These are phyloP conservation scores for Apiospora kogelbergensis DNA, from an alignment of 2,329 filamentous ascomycete species.

Conservation along the genomic window DNA sequence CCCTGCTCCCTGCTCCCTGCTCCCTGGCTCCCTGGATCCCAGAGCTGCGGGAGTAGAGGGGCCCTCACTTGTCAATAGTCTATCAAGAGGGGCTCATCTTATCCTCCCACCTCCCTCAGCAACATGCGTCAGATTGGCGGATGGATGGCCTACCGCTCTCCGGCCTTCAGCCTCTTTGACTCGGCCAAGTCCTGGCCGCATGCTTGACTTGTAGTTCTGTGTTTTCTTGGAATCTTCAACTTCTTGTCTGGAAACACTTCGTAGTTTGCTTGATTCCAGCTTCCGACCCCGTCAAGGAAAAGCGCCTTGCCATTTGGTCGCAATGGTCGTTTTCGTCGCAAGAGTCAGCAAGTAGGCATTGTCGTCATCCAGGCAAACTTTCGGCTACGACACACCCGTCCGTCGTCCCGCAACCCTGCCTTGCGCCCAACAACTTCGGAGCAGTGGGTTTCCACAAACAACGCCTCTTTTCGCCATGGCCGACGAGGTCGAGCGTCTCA, in stretches of 20 bases:
- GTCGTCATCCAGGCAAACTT: not conserved
- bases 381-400: not conserved
- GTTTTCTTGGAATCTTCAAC: not conserved
- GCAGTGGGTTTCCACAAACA: not conserved
- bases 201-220: not conserved
- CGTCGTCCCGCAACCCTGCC: not conserved
- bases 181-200: not conserved
- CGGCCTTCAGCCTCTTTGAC: not conserved
- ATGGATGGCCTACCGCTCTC: not conserved
- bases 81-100: slow-evolving; percentile 5
- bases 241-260: too few species aligned
- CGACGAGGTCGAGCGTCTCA: slow-evolving; percentile 39
- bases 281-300: not conserved
- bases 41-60: slow-evolving; percentile 2
- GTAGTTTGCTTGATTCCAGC: not conserved
- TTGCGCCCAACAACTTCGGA: not conserved
- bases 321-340: not conserved
- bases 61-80: not conserved
- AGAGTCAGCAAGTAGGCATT: not conserved
- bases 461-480: slow-evolving; percentile 22
- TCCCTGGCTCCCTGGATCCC: not conserved
- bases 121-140: not conserved
- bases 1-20: not conserved
- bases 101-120: slow-evolving; percentile 7
- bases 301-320: not conserved